A percentile compares a stretch with the other conserved stretches of the same genome.
Evolutionary conservation across 2,329 filamentous ascomycete genomes (phyloP).

Genomic region (Nemania sp.): DNA sequence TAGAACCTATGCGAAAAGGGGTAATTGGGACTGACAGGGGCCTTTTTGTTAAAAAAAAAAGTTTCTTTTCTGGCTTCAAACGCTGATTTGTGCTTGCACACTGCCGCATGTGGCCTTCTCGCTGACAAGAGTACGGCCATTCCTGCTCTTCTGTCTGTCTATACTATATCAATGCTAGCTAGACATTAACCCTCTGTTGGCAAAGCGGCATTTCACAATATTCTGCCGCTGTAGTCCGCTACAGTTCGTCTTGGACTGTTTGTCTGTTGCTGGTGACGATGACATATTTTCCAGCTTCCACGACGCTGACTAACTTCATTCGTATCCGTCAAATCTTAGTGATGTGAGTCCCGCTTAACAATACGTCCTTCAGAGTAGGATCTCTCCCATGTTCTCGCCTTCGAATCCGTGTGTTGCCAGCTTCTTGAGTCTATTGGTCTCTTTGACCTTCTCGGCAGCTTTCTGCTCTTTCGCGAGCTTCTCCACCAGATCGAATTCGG

Average conservation of each 20-base stretch:
- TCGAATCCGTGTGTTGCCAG: constrained; percentile 83
- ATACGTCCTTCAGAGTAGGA: constrained; percentile 55
- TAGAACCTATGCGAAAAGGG: background rate
- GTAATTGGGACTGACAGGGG: background rate
- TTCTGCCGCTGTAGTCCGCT: constrained; percentile 51
- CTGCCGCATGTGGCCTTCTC: background rate
- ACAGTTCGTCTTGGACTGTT: constrained; percentile 8
- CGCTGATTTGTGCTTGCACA: background rate
- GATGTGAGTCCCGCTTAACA: background rate
- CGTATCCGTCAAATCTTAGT: background rate
- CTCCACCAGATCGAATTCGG: constrained; percentile 70
- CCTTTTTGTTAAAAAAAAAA: too few relatives aligned
- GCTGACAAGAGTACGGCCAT: constrained; percentile 1
- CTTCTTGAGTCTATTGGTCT: constrained; percentile 74
- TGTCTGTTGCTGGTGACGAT: background rate
- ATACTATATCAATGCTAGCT: constrained; percentile 1
- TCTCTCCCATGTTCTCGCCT: constrained; percentile 78
- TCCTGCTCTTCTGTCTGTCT: background rate
- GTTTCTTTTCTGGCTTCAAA: background rate
- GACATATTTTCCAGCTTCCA: background rate
- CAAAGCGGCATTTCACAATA: constrained; percentile 64
- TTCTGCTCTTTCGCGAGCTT: constrained; percentile 75
- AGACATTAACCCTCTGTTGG: constrained; percentile 17
- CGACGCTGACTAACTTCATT: background rate
- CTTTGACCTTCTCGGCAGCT: constrained; percentile 67